Percentiles rank a stretch among this genome's conserved stretches.
phyloP scores from a whole-genome alignment of 2,329 filamentous ascomycete genomes.

The Monosporascus sp. region DNA sequence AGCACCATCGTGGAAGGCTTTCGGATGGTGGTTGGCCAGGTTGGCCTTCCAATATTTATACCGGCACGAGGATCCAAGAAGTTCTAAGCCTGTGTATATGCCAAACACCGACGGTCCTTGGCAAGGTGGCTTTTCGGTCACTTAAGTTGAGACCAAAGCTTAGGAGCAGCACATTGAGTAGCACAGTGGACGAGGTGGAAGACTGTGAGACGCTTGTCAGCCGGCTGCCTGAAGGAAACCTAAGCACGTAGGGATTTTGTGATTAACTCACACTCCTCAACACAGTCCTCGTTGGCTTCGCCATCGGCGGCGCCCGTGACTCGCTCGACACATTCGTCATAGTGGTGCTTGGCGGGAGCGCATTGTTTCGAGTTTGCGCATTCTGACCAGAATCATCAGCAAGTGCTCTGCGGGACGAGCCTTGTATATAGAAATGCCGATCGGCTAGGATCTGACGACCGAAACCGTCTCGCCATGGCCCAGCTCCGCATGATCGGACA shows the following conservation, averaged over 20 bases:
- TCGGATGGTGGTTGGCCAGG: neutral
- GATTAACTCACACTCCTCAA: conserved; percentile 85
- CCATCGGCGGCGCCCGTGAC: conserved; percentile 67
- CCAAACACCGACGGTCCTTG: conserved; percentile 10
- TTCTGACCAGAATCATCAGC: conserved; percentile 51
- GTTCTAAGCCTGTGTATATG: conserved; percentile 8
- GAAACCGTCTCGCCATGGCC: neutral
- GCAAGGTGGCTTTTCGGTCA: conserved; percentile 44
- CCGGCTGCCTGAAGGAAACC: neutral
- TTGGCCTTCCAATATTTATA: neutral
- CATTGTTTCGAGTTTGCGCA: conserved; percentile 85
- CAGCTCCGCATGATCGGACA: neutral
- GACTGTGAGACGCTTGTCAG: conserved; percentile 50
- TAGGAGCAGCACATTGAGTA: conserved; percentile 85
- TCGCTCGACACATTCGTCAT: conserved; percentile 94
- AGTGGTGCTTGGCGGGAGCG: conserved; percentile 90
- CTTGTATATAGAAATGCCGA: neutral
- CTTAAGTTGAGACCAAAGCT: conserved; percentile 90
- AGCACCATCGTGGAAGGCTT: neutral
- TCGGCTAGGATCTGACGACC: no score
- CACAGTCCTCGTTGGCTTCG: conserved; percentile 83
- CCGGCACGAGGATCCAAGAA: conserved; percentile 16
- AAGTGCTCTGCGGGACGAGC: conserved; percentile 3
- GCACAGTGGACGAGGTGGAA: conserved; percentile 99
- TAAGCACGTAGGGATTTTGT: no score